Percentiles rank a stretch among this genome's conserved stretches.
phyloP scores from a whole-genome alignment of 1,139 yeast genomes.

The Debaryomyces fabryi region DNA sequence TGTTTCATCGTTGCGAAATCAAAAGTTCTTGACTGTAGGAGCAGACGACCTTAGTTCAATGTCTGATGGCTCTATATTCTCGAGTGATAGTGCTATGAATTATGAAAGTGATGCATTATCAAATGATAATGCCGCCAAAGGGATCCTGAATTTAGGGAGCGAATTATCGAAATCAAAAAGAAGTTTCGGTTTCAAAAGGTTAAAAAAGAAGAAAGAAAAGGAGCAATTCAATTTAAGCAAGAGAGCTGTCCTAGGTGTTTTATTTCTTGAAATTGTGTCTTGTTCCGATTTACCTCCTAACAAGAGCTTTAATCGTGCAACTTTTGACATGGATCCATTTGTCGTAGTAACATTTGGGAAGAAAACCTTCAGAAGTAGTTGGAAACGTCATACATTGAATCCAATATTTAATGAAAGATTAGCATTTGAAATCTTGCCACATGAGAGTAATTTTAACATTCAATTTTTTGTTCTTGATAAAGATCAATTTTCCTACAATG shows the following conservation, averaged over 20 bases:
- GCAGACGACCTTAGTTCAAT: constrained; percentile 19
- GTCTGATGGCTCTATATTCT: constrained; percentile 28
- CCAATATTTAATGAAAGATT: constrained; percentile 83
- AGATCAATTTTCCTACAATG: constrained; percentile 82
- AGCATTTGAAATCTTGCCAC: constrained; percentile 73
- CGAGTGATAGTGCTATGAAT: constrained; percentile 17
- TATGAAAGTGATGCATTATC: constrained; percentile 12
- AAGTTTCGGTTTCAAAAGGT: constrained; percentile 1
- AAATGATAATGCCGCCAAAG: background rate
- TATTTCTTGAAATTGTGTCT: constrained; percentile 73
- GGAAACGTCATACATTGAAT: constrained; percentile 79
- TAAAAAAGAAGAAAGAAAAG: constrained; percentile 4
- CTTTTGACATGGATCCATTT: constrained; percentile 96
- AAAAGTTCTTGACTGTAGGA: background rate
- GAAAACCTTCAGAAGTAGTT: constrained; percentile 82
- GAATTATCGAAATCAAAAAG: constrained; percentile 7
- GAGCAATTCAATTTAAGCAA: constrained; percentile 36
- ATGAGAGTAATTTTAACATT: constrained; percentile 66
- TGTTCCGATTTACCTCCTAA: constrained; percentile 75
- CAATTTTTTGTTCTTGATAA: constrained; percentile 79
- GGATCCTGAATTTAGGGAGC: background rate
- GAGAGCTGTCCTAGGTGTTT: constrained; percentile 64
- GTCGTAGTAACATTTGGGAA: constrained; percentile 90
- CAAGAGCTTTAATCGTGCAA: constrained; percentile 60
- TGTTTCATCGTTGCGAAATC: background rate